These are phyloP conservation scores for Verticillium tricorpus DNA, from an alignment of 2,329 filamentous ascomycete species.

Conservation along the genomic window DNA sequence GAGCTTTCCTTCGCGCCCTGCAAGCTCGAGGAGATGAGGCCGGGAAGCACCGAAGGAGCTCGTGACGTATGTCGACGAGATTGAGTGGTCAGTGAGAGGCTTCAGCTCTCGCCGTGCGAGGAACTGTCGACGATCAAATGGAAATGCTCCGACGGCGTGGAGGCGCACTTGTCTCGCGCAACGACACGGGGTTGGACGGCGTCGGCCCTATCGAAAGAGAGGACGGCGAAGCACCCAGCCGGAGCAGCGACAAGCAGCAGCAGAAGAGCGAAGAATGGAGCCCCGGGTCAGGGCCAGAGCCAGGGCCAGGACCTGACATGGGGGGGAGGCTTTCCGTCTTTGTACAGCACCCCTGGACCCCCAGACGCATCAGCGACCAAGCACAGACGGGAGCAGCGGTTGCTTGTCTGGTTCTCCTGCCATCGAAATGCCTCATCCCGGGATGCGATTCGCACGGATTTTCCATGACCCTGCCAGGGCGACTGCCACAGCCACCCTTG, in stretches of 20 bases:
- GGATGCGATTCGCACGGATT: neutral
- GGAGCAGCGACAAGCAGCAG: neutral
- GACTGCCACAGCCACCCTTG: neutral
- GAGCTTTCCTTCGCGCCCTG: neutral
- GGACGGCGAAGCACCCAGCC: neutral
- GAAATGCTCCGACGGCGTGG: neutral
- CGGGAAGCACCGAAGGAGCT: neutral
- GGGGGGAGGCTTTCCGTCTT: neutral
- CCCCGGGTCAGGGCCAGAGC: neutral
- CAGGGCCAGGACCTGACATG: neutral
- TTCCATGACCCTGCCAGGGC: neutral
- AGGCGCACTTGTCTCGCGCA: slow-evolving; percentile 8
- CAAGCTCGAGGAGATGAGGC: neutral
- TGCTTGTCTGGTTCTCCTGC: neutral
- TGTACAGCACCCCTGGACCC: neutral
- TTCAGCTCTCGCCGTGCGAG: slow-evolving; percentile 9
- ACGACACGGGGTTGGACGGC: slow-evolving; percentile 21
- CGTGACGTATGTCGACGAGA: neutral
- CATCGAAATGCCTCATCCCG: neutral
- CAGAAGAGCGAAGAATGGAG: neutral
- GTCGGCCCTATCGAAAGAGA: slow-evolving; percentile 8
- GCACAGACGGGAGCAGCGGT: neutral
- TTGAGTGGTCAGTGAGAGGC: neutral
- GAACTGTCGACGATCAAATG: slow-evolving; percentile 17
- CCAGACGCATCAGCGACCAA: neutral